Evolutionary conservation across 129 eudicot species (phyloP).

Genomic region (Deinandra increscens): DNA sequence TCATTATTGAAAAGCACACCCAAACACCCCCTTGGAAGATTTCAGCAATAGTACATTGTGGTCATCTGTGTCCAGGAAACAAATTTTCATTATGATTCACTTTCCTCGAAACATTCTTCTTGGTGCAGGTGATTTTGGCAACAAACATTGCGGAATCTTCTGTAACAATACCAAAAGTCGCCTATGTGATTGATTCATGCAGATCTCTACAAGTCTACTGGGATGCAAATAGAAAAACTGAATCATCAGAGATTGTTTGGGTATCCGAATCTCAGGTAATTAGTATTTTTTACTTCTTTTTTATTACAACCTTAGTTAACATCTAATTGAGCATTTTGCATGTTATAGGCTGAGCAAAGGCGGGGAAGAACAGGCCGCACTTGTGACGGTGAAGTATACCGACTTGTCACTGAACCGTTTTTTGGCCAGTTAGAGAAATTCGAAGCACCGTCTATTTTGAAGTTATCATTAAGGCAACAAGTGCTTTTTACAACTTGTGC

Average conservation of each 20-base stretch:
- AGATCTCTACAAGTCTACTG: conserved; percentile 93
- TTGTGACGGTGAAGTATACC: conserved; percentile 85
- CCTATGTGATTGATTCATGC: conserved; percentile 91
- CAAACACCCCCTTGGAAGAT: not conserved
- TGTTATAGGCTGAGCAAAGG: conserved; percentile 82
- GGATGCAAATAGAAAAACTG: conserved; percentile 66
- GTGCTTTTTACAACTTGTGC: conserved; percentile 87
- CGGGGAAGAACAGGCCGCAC: conserved; percentile 97
- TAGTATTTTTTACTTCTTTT: not conserved
- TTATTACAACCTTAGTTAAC: not conserved
- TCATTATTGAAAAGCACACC: not conserved
- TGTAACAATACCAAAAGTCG: conserved; percentile 92
- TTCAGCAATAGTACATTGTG: conserved; percentile 2
- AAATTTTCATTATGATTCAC: conserved; percentile 5
- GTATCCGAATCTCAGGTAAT: conserved; percentile 93
- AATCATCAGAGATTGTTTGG: conserved; percentile 77
- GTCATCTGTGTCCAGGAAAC: conserved; percentile 12
- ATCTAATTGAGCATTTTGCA: conserved; percentile 16
- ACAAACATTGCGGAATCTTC: conserved; percentile 98
- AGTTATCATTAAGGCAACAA: conserved; percentile 75
- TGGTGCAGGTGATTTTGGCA: conserved; percentile 82
- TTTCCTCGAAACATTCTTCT: conserved; percentile 15
- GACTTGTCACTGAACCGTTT: conserved; percentile 83
- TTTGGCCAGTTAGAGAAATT: conserved; percentile 57
- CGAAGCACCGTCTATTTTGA: conserved; percentile 79